Conservation (phyloP, 2,329 filamentous ascomycete species). For the Verticillium zaregamsianum region DNA sequence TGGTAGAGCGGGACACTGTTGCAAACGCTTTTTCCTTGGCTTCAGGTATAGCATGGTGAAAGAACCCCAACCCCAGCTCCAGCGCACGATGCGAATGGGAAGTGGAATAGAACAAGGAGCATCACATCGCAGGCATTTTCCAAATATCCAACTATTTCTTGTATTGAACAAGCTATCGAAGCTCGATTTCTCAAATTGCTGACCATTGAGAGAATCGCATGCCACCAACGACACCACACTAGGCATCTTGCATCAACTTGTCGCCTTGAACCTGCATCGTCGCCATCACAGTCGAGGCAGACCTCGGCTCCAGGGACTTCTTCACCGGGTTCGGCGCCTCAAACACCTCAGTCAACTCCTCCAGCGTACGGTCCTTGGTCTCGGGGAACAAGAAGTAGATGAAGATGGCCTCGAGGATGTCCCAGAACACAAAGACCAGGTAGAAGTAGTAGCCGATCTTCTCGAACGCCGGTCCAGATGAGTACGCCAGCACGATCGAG, state of each 20-base stretch:
- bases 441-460: slow-evolving; percentile 41
- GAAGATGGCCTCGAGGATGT: slow-evolving; percentile 33
- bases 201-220: no score
- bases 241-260: slow-evolving; percentile 2
- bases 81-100: no score
- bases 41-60: no score
- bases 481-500: slow-evolving; percentile 38
- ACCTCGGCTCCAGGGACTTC: slow-evolving; percentile 35
- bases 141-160: no score
- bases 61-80: no score
- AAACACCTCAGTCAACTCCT: slow-evolving; percentile 51
- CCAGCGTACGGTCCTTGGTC: slow-evolving; percentile 45
- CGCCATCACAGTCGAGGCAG: slow-evolving; percentile 34
- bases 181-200: no score
- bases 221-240: neutral
- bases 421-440: slow-evolving; percentile 41
- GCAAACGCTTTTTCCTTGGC: no score
- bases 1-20: no score
- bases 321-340: slow-evolving; percentile 40
- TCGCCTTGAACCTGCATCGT: slow-evolving; percentile 11
- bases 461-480: slow-evolving; percentile 36
- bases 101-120: no score
- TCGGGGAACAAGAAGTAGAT: slow-evolving; percentile 49
- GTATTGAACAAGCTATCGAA: neutral
- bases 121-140: no score